Conservation (phyloP, 495 filamentous ascomycete genomes). For the Talaromyces stipitatus region DNA sequence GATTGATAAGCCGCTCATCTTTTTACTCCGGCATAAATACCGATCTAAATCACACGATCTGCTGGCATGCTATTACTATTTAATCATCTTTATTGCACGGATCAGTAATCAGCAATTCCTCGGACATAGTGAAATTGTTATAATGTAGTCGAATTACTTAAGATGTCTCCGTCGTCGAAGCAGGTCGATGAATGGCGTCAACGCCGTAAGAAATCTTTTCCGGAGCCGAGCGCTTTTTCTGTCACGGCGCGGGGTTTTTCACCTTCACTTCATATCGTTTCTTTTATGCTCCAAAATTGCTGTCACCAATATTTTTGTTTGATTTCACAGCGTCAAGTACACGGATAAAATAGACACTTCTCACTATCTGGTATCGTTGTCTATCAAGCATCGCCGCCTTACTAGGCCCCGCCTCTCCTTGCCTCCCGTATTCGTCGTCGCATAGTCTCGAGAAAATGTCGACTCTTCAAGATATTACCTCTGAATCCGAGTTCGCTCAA, state of each 20-base stretch:
- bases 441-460: conserved; percentile 47
- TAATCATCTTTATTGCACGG: neutral
- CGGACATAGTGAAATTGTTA: no score
- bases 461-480: conserved; percentile 63
- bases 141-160: no score
- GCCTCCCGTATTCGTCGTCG: neutral
- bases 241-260: neutral
- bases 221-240: conserved; percentile 1
- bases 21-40: neutral
- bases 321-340: no score
- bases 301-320: neutral
- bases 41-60: neutral
- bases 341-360: neutral
- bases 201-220: conserved; percentile 8
- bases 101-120: neutral
- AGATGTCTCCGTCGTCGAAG: no score
- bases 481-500: conserved; percentile 57
- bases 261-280: neutral
- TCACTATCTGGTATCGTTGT: conserved; percentile 8
- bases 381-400: no score
- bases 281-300: neutral
- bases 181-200: no score
- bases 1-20: neutral
- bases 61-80: neutral
- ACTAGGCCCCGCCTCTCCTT: neutral